Conservation (phyloP, 2,329 filamentous ascomycete species). For the Scopulariopsis brevicaulis region DNA sequence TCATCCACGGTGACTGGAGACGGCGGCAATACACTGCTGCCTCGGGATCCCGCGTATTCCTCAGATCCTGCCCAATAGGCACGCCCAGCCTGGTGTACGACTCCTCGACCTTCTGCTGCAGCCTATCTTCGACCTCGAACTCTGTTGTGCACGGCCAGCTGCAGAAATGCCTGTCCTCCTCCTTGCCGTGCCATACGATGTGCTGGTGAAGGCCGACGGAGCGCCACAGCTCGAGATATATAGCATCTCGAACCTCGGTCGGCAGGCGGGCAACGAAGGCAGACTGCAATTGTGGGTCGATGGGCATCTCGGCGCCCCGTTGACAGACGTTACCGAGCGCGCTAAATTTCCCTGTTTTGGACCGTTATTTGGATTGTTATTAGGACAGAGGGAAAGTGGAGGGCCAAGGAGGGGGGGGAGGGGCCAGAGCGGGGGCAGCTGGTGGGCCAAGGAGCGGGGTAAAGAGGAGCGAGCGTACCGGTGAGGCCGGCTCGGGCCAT, state of each 20-base stretch:
- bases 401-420: no score
- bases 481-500: no score
- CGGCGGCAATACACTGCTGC: neutral
- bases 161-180: slow-evolving; percentile 5
- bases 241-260: slow-evolving; percentile 7
- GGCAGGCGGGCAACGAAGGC: slow-evolving; percentile 6
- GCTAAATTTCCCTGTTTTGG: no score
- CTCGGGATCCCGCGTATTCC: neutral
- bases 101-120: neutral
- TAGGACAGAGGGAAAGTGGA: no score
- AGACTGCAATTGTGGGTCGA: slow-evolving; percentile 5
- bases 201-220: slow-evolving; percentile 6
- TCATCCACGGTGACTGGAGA: neutral
- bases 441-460: no score
- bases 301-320: neutral
- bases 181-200: slow-evolving; percentile 5
- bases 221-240: slow-evolving; percentile 9
- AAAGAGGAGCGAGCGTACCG: no score
- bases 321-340: no score
- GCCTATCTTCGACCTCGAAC: slow-evolving; percentile 1
- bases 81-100: neutral
- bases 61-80: neutral
- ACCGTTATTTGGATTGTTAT: no score
- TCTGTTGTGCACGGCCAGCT: slow-evolving; percentile 8
- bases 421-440: no score